Percentiles rank a stretch among this genome's conserved stretches.
Conservation (phyloP, 495 filamentous ascomycete species). For the Penicillium bialowiezense region DNA sequence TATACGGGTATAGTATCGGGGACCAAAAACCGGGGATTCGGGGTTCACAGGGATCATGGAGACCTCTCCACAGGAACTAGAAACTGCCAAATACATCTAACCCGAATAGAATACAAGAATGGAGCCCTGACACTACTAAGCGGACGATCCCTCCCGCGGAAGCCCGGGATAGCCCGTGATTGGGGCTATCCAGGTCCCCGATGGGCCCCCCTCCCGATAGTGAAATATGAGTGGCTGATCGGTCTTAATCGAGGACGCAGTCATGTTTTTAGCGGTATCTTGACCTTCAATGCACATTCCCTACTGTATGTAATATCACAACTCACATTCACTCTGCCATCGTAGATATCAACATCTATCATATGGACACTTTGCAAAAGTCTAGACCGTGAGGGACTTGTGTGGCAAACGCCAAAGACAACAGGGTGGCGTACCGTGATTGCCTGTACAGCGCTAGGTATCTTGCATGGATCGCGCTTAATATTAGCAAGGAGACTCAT, state of each 20-base stretch:
- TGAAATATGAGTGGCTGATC: constrained; percentile 13
- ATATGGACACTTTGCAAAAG: too few relatives aligned
- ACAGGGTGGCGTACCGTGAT: too few relatives aligned
- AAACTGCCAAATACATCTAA: not conserved
- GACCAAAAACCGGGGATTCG: constrained; percentile 11
- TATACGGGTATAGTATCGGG: constrained; percentile 1
- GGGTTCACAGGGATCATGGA: constrained; percentile 11
- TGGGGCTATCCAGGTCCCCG: constrained; percentile 13
- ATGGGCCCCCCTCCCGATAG: constrained; percentile 8
- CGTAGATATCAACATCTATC: too few relatives aligned
- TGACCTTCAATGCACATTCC: not conserved
- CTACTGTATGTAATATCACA: not conserved
- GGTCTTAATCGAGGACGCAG: not conserved
- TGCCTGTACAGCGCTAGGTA: too few relatives aligned
- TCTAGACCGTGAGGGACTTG: not conserved
- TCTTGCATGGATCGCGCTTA: too few relatives aligned
- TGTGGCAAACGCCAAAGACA: not conserved
- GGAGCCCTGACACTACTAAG: constrained; percentile 1
- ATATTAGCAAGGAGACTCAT: too few relatives aligned
- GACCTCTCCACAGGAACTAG: not conserved
- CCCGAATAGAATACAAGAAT: not conserved
- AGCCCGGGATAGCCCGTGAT: constrained; percentile 17
- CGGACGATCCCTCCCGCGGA: constrained; percentile 16
- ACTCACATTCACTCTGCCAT: too few relatives aligned
- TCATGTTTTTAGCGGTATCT: not conserved